A percentile compares a stretch with the other conserved stretches of the same genome.
Evolutionary conservation across 306 rosid genomes (phyloP).

Genomic region (Sicyos edulis): DNA sequence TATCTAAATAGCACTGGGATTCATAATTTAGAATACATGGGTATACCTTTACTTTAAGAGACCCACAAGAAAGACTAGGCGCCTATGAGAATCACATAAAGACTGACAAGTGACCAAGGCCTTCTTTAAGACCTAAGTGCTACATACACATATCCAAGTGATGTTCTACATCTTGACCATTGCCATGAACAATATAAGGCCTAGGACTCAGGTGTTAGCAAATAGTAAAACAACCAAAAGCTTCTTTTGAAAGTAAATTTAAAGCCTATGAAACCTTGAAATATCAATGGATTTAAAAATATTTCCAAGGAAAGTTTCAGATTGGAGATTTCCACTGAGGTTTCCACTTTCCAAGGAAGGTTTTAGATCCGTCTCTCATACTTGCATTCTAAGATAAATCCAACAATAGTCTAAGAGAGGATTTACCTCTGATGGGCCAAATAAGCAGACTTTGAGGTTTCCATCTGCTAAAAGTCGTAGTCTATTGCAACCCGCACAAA

Average conservation of each 20-base stretch:
- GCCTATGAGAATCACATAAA: constrained; percentile 1
- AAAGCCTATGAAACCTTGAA: background rate
- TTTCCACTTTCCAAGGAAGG: background rate
- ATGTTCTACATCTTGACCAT: background rate
- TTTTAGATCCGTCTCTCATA: background rate
- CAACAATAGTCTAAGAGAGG: constrained; percentile 20
- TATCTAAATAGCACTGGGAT: background rate
- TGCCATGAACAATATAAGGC: background rate
- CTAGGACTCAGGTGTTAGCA: background rate
- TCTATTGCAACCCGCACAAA: constrained; percentile 97
- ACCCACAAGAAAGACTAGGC: background rate
- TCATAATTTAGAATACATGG: background rate
- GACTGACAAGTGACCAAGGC: background rate
- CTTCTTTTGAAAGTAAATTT: background rate
- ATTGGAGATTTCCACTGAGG: background rate
- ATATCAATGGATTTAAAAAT: background rate
- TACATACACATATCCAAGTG: constrained; percentile 12
- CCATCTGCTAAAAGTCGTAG: constrained; percentile 91
- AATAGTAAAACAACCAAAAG: constrained; percentile 9
- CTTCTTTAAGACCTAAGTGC: background rate
- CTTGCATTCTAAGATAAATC: constrained; percentile 17
- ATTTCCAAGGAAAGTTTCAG: background rate
- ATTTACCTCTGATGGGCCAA: constrained; percentile 91
- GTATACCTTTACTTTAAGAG: background rate
- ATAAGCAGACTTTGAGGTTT: constrained; percentile 88